Conservation (phyloP, 352 stramenopile species). For the Thalassiosira mediterranea region DNA sequence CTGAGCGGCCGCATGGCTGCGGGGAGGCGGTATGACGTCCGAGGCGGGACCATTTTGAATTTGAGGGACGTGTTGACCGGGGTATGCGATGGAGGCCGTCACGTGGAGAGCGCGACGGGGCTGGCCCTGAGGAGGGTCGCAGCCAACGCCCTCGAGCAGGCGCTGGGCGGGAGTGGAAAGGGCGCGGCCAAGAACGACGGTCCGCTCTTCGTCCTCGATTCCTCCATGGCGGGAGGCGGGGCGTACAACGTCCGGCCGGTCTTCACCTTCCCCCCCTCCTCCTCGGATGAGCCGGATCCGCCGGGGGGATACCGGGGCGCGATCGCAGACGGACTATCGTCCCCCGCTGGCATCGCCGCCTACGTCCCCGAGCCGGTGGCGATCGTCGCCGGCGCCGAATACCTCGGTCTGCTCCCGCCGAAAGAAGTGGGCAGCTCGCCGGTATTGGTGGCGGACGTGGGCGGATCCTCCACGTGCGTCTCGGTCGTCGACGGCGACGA, state of each 20-base stretch:
- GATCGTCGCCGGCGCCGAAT: conserved; percentile 65
- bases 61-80: not conserved
- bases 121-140: conserved; percentile 24
- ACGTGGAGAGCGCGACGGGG: not conserved
- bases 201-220: conserved; percentile 46
- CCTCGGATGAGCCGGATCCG: not conserved
- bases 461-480: conserved; percentile 55
- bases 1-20: conserved; percentile 34
- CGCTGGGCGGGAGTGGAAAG: conserved; percentile 15
- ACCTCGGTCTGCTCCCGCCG: conserved; percentile 54
- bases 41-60: conserved; percentile 3
- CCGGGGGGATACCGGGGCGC: conserved; percentile 20
- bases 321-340: conserved; percentile 15
- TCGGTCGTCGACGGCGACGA: conserved; percentile 59
- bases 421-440: conserved; percentile 17
- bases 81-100: not conserved
- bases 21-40: conserved; percentile 25
- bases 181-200: not conserved
- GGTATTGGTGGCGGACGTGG: conserved; percentile 78
- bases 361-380: conserved; percentile 72
- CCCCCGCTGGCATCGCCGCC: conserved; percentile 25
- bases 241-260: conserved; percentile 52
- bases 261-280: conserved; percentile 32
- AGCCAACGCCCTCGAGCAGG: conserved; percentile 43
- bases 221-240: conserved; percentile 20